These are phyloP conservation scores for Venturiaceae sp. DNA, from an alignment of 2,329 filamentous ascomycete genomes.

Conservation along the genomic window DNA sequence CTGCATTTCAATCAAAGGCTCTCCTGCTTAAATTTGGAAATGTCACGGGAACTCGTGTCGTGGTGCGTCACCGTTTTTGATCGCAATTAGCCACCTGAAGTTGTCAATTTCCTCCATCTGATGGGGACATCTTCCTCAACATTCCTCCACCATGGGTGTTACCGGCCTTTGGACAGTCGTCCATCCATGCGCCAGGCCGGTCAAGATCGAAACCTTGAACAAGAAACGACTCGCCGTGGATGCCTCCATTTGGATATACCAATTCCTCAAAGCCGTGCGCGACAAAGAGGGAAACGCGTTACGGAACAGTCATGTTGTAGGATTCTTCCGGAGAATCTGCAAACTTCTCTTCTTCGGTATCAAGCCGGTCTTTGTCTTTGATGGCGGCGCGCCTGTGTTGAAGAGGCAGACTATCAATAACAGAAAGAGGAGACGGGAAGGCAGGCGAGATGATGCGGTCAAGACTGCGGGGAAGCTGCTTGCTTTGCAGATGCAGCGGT, in stretches of 20 bases:
- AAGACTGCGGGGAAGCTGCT: constrained; percentile 85
- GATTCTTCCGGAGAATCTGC: constrained; percentile 97
- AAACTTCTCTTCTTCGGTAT: constrained; percentile 96
- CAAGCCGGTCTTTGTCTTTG: constrained; percentile 94
- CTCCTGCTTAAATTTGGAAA: too few species aligned
- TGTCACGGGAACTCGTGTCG: neutral
- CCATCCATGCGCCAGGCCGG: constrained; percentile 88
- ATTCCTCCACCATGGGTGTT: constrained; percentile 65
- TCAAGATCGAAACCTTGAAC: constrained; percentile 92
- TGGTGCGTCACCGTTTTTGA: neutral
- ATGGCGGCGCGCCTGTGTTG: constrained; percentile 82
- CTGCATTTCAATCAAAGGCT: too few species aligned
- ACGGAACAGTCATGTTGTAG: constrained; percentile 90
- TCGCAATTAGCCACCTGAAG: neutral
- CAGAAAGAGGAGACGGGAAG: constrained; percentile 72
- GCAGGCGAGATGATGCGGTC: constrained; percentile 83
- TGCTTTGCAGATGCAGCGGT: constrained; percentile 86
- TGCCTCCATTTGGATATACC: constrained; percentile 99
- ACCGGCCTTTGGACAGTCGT: constrained; percentile 95
- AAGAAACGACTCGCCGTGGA: constrained; percentile 94
- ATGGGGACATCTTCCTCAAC: neutral
- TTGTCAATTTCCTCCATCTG: neutral
- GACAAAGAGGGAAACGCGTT: constrained; percentile 97
- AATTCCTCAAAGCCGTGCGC: constrained; percentile 96
- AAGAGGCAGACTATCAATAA: constrained; percentile 84